Evolutionary conservation across 2,329 filamentous ascomycete species (phyloP).

Genomic region (Scedosporium apiospermum): DNA sequence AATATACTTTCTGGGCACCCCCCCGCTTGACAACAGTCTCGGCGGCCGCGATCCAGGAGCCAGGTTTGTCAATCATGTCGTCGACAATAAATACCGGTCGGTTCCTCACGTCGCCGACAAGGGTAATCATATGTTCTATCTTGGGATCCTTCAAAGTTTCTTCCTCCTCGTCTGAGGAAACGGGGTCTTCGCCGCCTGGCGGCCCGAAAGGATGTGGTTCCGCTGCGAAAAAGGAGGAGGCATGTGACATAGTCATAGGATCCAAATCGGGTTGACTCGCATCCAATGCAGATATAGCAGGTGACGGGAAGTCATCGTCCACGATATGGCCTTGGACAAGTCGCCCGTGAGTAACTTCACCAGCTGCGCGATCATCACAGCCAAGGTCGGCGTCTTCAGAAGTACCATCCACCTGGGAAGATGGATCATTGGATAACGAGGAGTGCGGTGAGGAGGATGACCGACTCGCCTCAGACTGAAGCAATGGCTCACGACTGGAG

Average conservation of each 20-base stretch:
- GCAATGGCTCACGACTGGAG: conserved; percentile 15
- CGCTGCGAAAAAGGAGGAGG: conserved; percentile 71
- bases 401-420: not conserved
- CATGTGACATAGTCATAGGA: conserved; percentile 68
- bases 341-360: conserved; percentile 84
- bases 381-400: conserved; percentile 32
- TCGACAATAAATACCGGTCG: conserved; percentile 90
- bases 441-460: conserved; percentile 8
- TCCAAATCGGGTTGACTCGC: conserved; percentile 62
- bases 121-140: conserved; percentile 87
- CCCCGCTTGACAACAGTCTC: conserved; percentile 94
- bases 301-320: conserved; percentile 82
- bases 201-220: conserved; percentile 62
- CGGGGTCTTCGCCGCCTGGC: conserved; percentile 66
- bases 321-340: conserved; percentile 92
- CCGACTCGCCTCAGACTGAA: conserved; percentile 6
- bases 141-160: conserved; percentile 72
- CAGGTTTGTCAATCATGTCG: conserved; percentile 97
- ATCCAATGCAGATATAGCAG: conserved; percentile 58
- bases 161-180: conserved; percentile 84
- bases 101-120: conserved; percentile 90
- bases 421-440: conserved; percentile 2
- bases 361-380: conserved; percentile 72
- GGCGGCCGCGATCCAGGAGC: conserved; percentile 93
- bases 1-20: conserved; percentile 86